Base-by-base conservation (phyloP, 345 rosid genomes). In the Acer campestre region DNA sequence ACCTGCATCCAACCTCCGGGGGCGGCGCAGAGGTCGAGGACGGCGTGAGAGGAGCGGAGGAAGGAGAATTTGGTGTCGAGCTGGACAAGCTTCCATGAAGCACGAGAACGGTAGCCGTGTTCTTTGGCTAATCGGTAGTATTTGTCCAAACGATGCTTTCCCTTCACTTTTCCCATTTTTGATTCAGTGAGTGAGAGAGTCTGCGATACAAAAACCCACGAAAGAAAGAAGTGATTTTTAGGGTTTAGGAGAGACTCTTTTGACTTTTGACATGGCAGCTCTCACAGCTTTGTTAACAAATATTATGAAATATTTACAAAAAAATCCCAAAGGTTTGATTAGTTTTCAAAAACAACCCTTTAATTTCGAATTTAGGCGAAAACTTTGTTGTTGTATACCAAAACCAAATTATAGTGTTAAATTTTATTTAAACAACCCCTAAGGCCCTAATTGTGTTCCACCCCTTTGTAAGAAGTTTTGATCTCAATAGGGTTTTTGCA, bases 1-100 rank as follows among this genome's bases (percentile, higher is more conserved):
- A 95, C 95, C 75, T 95, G 98, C 98, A 95, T 93, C 98, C 98
- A 95, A 35, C 98, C 93, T 8, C 98, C 98, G 0, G 98, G 98
- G 61, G 98, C 97, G 80, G 98, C 98, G 75, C 98, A 93, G 73
- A 93, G 98, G 76, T 95, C 98, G 84, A 95, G 97, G 38, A 92
- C 97, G 42, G 89, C 93, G 53, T 79, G 92, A 0, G 97, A 77
- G 27, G 91, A 80, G 72, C 85, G 89, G 75, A 95, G 92, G 75
- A 92, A 83, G 18, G 85, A 74, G 91, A 80, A 85, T 75, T 94
- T 94, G 81, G 85, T 71, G 76, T 95, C 97, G 62, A 92, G 92
- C 79, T 93, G 98, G 71, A 93, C 77, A 42, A 95, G 93, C 83
- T 96, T 94, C 90, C 91, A 96, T 3, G 98, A 87, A 58, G 98